Conservation (phyloP, 768 basidiomycete genomes). For the Lepiota brunneoincarnata region DNA sequence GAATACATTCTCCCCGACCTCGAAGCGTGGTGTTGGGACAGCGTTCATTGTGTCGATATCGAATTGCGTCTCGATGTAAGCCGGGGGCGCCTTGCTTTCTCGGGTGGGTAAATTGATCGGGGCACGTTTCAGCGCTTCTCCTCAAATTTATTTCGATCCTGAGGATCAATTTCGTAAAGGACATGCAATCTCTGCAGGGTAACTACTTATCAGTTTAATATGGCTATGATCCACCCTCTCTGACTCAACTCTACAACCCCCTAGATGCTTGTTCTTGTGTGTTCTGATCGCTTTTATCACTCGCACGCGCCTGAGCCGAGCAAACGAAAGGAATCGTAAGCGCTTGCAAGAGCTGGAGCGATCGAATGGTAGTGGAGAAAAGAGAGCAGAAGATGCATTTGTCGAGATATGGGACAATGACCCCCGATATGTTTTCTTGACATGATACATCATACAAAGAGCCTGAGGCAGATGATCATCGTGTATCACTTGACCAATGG, state of each 20-base stretch:
- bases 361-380: conserved; percentile 25
- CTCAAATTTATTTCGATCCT: conserved; percentile 56
- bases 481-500: too few relatives aligned
- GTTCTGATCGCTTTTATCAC: conserved; percentile 40
- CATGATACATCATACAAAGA: too few relatives aligned
- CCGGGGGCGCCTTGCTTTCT: too few relatives aligned
- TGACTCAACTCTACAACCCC: not conserved
- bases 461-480: too few relatives aligned
- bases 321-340: conserved; percentile 39
- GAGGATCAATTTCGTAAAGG: conserved; percentile 49
- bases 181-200: conserved; percentile 56
- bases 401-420: conserved; percentile 48
- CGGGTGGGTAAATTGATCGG: too few relatives aligned
- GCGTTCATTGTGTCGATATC: conserved; percentile 60
- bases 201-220: conserved; percentile 9
- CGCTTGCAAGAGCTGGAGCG: conserved; percentile 8
- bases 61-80: conserved; percentile 58
- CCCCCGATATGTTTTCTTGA: conserved; percentile 54
- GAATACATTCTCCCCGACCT: conserved; percentile 56
- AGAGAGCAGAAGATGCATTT: conserved; percentile 18
- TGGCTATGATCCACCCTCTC: not conserved
- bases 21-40: conserved; percentile 58
- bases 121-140: conserved; percentile 38
- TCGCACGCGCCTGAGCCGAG: conserved; percentile 38
- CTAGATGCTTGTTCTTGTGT: conserved; percentile 42